Evolutionary conservation across 1,284 basidiomycete species (phyloP).

Genomic region (Cryptococcus sp.): DNA sequence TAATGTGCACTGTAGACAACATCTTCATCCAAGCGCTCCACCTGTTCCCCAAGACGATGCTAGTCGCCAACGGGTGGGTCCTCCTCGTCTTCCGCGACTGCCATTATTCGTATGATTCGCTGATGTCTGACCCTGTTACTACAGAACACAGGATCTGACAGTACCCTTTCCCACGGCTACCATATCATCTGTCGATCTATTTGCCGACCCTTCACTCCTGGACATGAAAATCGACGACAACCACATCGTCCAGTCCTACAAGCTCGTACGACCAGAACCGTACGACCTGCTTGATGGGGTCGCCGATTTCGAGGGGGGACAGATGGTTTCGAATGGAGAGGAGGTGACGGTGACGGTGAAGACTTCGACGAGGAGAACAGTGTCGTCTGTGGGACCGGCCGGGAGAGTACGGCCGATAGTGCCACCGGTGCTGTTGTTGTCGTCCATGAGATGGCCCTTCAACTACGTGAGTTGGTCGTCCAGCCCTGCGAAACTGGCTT

Average conservation of each 20-base stretch:
- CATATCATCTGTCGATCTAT: slow-evolving; percentile 68
- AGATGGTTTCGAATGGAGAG: slow-evolving; percentile 17
- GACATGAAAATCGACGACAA: slow-evolving; percentile 57
- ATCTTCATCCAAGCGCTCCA: slow-evolving; percentile 73
- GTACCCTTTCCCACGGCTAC: slow-evolving; percentile 78
- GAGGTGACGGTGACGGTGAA: slow-evolving; percentile 21
- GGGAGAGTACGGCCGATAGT: slow-evolving; percentile 19
- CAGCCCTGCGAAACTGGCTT: too few species aligned
- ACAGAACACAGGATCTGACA: slow-evolving; percentile 64
- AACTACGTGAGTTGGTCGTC: slow-evolving; percentile 31
- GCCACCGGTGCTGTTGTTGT: slow-evolving; percentile 35
- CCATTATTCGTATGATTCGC: background rate
- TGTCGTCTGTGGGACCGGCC: background rate
- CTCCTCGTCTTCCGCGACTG: background rate
- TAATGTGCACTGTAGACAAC: slow-evolving; percentile 54
- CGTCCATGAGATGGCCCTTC: slow-evolving; percentile 25
- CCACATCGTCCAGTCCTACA: slow-evolving; percentile 20
- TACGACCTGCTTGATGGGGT: background rate
- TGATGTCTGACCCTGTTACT: background rate
- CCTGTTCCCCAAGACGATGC: slow-evolving; percentile 65
- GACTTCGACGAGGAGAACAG: background rate
- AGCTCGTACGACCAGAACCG: background rate
- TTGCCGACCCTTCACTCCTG: slow-evolving; percentile 59
- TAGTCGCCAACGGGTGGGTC: slow-evolving; percentile 80
- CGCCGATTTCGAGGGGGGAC: background rate